Evolutionary conservation across 768 basidiomycete species (phyloP).

Genomic region (Leccinum pellstonianum): DNA sequence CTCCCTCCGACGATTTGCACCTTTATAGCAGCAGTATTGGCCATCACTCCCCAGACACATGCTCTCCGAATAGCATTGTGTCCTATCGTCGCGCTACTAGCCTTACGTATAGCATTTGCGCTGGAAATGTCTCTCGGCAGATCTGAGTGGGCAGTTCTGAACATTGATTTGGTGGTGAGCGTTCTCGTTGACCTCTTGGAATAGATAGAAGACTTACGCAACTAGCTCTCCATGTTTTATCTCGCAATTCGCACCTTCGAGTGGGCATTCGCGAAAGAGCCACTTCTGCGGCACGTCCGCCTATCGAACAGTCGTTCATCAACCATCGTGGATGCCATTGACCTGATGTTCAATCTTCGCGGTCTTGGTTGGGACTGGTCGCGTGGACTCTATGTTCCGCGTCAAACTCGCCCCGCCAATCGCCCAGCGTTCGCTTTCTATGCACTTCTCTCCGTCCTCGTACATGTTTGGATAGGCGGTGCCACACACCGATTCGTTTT

Average conservation of each 20-base stretch:
- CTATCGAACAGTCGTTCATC: slow-evolving; percentile 3
- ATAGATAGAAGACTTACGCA: background rate
- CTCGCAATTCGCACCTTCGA: slow-evolving; percentile 15
- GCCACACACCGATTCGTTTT: slow-evolving; percentile 48
- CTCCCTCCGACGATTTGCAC: slow-evolving; percentile 45
- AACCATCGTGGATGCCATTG: slow-evolving; percentile 40
- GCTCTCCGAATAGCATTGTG: slow-evolving; percentile 44
- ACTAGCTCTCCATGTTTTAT: slow-evolving; percentile 15
- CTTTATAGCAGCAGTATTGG: slow-evolving; percentile 49
- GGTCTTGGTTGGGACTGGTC: slow-evolving; percentile 67
- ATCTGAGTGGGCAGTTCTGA: slow-evolving; percentile 1
- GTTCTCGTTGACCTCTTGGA: background rate
- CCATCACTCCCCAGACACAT: slow-evolving; percentile 45
- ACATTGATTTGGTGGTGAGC: slow-evolving; percentile 16
- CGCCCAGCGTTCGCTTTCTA: slow-evolving; percentile 36
- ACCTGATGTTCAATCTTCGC: slow-evolving; percentile 52
- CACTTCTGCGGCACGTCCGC: slow-evolving; percentile 14
- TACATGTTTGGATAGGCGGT: slow-evolving; percentile 43
- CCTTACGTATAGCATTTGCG: slow-evolving; percentile 37
- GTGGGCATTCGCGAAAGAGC: slow-evolving; percentile 16
- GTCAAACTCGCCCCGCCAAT: slow-evolving; percentile 42
- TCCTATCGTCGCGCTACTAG: slow-evolving; percentile 43
- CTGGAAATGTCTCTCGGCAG: slow-evolving; percentile 12
- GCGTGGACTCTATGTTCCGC: slow-evolving; percentile 25
- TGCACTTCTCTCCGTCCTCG: slow-evolving; percentile 34